Evolutionary conservation across 306 rosid genomes (phyloP), one percentile per base, ranked within the genome.

Genomic region (Castanea sativa): DNA sequence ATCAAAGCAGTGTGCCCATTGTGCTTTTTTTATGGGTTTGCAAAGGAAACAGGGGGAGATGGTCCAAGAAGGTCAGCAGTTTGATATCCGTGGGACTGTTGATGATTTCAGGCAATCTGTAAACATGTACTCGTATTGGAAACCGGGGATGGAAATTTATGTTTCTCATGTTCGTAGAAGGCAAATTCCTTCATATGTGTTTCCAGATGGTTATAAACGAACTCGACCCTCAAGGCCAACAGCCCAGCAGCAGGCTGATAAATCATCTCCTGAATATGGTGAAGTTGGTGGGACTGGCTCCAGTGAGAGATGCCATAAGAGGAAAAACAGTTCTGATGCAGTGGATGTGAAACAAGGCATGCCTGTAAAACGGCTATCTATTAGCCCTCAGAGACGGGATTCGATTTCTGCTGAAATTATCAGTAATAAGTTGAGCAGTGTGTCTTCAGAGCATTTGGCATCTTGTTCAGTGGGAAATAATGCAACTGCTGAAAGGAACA

Each of bases 61-160:
- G 55, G 83, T 78, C 81, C 89, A 85, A 81, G 91, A 88, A 83
- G 84, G 89, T 55, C 89, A 85, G 49, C 91, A 88, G 76, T 88
- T 85, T 81, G 91, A 88, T 83, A 88, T 88, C 57, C 91, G 91
- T 6, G 87, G 80, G 41, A 76, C 87, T 15, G 89, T 88, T 23
- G 91, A 88, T 51, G 83, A 76, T 64, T 88, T 88, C 75, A 69
- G 84, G 55, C 87, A 88, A 75, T 80, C 87, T 55, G 84, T 88
- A 73, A 83, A 83, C 71, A 80, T 83, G 84, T 88, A 83, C 81
- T 69, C 73, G 77, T 80, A 80, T 58, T 85, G 91, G 91, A 85
- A 81, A 83, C 91, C 91, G 0, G 91, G 89, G 83, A 88, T 88
- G 91, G 85, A 81, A 57, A 85, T 88, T 1, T 35, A 78, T 85